phyloP scores from a whole-genome alignment of 108 stramenopile genomes.

The Stephanodiscus minutulus region DNA sequence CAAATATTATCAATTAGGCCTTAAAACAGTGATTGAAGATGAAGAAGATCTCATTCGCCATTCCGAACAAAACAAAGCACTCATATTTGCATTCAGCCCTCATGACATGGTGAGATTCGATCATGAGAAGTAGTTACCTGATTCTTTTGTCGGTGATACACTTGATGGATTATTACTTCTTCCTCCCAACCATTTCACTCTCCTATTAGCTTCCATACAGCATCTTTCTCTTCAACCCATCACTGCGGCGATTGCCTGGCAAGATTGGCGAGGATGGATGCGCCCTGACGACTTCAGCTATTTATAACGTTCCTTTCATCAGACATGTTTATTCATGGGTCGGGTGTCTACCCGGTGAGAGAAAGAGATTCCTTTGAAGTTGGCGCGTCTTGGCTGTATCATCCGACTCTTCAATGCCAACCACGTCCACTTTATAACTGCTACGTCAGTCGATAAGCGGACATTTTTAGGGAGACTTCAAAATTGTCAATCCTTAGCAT shows the following conservation, averaged over 20 bases:
- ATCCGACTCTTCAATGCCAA: not conserved
- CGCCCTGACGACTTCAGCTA: conserved; percentile 51
- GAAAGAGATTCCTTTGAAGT: not conserved
- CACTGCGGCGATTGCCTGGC: conserved; percentile 45
- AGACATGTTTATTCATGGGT: conserved; percentile 61
- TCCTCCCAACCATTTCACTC: not conserved
- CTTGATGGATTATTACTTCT: not conserved
- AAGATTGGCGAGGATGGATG: conserved; percentile 24
- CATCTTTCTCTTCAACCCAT: conserved; percentile 50
- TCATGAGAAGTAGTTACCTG: not conserved
- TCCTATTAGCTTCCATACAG: conserved; percentile 41
- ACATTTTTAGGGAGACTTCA: conserved; percentile 52
- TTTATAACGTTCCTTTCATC: conserved; percentile 56
- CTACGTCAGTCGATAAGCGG: conserved; percentile 44
- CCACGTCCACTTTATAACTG: not conserved
- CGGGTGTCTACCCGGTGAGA: conserved; percentile 1
- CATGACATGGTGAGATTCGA: conserved; percentile 46
- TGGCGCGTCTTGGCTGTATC: not conserved
- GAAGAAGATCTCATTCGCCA: conserved; percentile 43
- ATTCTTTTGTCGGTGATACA: not conserved
- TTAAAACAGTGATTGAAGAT: conserved; percentile 58
- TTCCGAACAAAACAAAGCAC: conserved; percentile 37
- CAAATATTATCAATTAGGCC: conserved; percentile 19
- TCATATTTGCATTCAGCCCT: conserved; percentile 56
- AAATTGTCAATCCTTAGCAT: conserved; percentile 44